Evolutionary conservation across 148 eudicot species (phyloP).

Genomic region (Camellia japonica): DNA sequence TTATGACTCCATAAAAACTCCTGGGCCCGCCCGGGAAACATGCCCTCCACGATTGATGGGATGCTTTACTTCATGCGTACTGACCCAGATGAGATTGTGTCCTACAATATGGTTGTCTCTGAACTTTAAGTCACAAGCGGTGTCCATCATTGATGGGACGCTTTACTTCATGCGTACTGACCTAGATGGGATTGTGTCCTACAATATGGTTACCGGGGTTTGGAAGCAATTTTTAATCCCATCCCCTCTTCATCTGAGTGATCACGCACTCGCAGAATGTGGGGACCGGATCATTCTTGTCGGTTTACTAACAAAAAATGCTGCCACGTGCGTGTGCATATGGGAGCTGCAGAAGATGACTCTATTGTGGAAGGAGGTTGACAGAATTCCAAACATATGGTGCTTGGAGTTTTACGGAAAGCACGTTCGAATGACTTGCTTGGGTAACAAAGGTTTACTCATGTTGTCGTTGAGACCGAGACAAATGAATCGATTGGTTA

Average conservation of each 20-base stretch:
- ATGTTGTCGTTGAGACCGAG: slow-evolving; percentile 85
- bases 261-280: slow-evolving; percentile 72
- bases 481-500: slow-evolving; percentile 76
- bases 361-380: slow-evolving; percentile 99
- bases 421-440: slow-evolving; percentile 87
- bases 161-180: slow-evolving; percentile 73
- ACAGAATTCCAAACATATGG: slow-evolving; percentile 99
- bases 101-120: slow-evolving; percentile 28
- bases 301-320: slow-evolving; percentile 80
- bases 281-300: slow-evolving; percentile 71
- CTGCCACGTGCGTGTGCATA: slow-evolving; percentile 90
- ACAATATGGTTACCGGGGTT: slow-evolving; percentile 46
- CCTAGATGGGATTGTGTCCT: slow-evolving; percentile 85
- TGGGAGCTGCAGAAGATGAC: slow-evolving; percentile 99
- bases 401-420: slow-evolving; percentile 99
- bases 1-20: slow-evolving; percentile 62
- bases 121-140: slow-evolving; percentile 76
- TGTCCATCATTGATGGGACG: slow-evolving; percentile 41
- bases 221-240: slow-evolving; percentile 85
- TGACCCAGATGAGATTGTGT: too few species aligned
- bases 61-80: too few species aligned
- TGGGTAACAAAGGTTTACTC: slow-evolving; percentile 87
- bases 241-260: slow-evolving; percentile 58
- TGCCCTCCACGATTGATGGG: slow-evolving; percentile 44
- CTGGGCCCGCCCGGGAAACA: slow-evolving; percentile 61